Evolutionary conservation across 2,329 filamentous ascomycete species (phyloP).

Genomic region (Colletotrichum zoysiae): DNA sequence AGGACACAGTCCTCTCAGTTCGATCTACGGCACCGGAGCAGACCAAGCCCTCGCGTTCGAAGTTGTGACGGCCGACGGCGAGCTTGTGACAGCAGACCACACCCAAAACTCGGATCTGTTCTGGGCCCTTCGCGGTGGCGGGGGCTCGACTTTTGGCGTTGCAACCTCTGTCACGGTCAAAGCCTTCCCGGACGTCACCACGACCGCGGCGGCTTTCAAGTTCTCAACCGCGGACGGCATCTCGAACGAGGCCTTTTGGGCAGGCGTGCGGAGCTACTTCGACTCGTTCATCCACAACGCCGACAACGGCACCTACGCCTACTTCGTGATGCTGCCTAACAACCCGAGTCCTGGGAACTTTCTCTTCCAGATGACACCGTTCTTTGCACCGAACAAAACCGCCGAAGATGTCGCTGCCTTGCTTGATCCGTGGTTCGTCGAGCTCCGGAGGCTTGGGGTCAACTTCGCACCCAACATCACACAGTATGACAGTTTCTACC

Average conservation of each 20-base stretch:
- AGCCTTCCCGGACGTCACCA: slow-evolving; percentile 11
- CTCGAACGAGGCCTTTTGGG: slow-evolving; percentile 32
- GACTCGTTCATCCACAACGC: slow-evolving; percentile 28
- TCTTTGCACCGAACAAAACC: slow-evolving; percentile 41
- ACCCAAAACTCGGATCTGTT: slow-evolving; percentile 67
- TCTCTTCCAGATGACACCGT: slow-evolving; percentile 31
- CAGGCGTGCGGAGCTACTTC: slow-evolving; percentile 28
- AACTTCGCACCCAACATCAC: slow-evolving; percentile 23
- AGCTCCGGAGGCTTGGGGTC: slow-evolving; percentile 13
- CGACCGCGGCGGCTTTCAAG: slow-evolving; percentile 21
- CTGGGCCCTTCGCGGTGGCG: slow-evolving; percentile 73
- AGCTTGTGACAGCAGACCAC: slow-evolving; percentile 61
- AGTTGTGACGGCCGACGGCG: slow-evolving; percentile 64
- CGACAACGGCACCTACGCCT: slow-evolving; percentile 23
- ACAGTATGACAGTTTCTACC: slow-evolving; percentile 29
- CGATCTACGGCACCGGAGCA: slow-evolving; percentile 67
- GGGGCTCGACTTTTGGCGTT: slow-evolving; percentile 50
- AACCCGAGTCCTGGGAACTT: slow-evolving; percentile 27
- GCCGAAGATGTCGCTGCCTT: slow-evolving; percentile 10
- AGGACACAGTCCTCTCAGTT: slow-evolving; percentile 67
- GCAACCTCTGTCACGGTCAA: slow-evolving; percentile 32
- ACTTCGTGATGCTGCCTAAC: slow-evolving; percentile 22
- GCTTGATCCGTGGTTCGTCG: slow-evolving; percentile 25
- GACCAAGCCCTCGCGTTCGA: slow-evolving; percentile 70
- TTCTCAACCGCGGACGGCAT: slow-evolving; percentile 26